Evolutionary conservation across 345 rosid genomes (phyloP).

Genomic region (Melaleuca alternifolia): DNA sequence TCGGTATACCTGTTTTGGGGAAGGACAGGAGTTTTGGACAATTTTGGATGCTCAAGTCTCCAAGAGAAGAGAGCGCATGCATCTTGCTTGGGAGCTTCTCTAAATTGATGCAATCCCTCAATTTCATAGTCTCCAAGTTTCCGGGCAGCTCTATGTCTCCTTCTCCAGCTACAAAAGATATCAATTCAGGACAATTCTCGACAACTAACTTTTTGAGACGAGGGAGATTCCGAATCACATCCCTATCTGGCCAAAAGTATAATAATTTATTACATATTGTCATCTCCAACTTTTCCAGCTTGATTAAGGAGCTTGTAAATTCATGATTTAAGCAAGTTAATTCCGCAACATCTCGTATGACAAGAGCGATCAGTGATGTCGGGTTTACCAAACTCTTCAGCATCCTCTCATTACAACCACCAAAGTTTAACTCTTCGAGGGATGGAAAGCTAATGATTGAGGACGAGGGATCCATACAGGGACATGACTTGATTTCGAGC

Average conservation of each 20-base stretch:
- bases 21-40: not conserved
- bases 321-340: not conserved
- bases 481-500: not conserved
- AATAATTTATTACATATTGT: not conserved
- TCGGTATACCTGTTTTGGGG: not conserved
- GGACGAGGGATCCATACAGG: not conserved
- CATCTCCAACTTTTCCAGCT: not conserved
- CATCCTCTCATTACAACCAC: not conserved
- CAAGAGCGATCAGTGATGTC: not conserved
- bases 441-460: not conserved
- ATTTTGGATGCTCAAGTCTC: rapidly evolving
- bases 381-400: not conserved
- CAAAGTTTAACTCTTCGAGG: not conserved
- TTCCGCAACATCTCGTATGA: not conserved
- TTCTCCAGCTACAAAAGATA: not conserved
- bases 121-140: not conserved
- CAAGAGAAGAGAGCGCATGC: not conserved
- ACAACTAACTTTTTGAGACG: rapidly evolving
- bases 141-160: not conserved
- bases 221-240: not conserved
- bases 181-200: not conserved
- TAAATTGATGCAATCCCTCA: not conserved
- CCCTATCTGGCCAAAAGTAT: not conserved
- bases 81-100: not conserved
- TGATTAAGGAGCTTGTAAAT: not conserved